Evolutionary conservation across 106 monocot species (phyloP), one percentile per base, ranked within the genome.

Genomic region (Dendrobium nobile): DNA sequence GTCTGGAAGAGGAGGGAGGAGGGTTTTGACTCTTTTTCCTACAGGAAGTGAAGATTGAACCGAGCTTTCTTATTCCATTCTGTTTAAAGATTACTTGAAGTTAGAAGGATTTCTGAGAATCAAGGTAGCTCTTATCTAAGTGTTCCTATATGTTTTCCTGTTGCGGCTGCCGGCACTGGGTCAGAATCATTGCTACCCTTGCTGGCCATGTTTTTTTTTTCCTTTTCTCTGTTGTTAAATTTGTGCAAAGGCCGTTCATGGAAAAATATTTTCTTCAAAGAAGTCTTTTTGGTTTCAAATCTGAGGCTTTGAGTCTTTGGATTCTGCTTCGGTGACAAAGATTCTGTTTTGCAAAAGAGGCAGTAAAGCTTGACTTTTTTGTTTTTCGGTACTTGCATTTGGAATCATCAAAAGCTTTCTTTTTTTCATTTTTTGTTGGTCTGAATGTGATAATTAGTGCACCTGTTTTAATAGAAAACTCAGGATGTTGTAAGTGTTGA

Each of bases 1-100:
- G 10, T 70, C 70, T 70, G 85, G 84, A 40, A 48, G 67, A 27
- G 93, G 81, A 54, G 93, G 82, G 56, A 82, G 91, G 58, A 89
- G 79, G 59, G 94, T 89, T 79, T 81, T 98, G 27, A 92, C 92
- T 13, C 89, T 98, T 44, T 98, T 98, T 75, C 97, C 97, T 0
- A 92, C 92, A 0, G 13, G 27, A 9, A 85, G 80, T 19, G 94
- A 93, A 3, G 92, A 94, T 81, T 90, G 86, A 86, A 6, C 76
- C 11, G 22, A 76, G 76, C 8, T 47, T 26, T n/a, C 20, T 13
- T 51, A 22, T 48, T 37, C 11, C 6, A 17, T 74, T 37, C 42
- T 44, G 17, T 33, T 2, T 20, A 7, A 37, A 10, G 41, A 15
- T 19, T 18, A 15, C 51, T 51, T 33, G 9, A 74, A 74, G 43